Evolutionary conservation across 257 asterid genomes (phyloP), one percentile per base, ranked within the genome.

Genomic region (Jacaranda mimosifolia): DNA sequence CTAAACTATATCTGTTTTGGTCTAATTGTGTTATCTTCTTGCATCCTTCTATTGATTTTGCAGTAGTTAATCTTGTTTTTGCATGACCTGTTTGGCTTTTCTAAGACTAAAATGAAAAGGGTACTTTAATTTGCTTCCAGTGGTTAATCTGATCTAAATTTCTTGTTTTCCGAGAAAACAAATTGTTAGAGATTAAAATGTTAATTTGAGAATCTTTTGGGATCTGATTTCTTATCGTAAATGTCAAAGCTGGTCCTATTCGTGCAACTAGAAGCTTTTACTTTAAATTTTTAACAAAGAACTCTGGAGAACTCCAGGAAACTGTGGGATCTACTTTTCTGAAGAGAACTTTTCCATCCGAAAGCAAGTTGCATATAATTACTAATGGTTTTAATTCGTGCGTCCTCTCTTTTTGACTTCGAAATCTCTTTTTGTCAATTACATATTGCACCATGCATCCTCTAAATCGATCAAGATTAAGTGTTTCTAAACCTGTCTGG

Each of bases 171-270:
- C 63, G 17, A 56, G 35, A 18, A 56, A 56, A 49, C 53, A 49
- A 49, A 13, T 11, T 13, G 56, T 15, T 9, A 3, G 32, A 26
- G 32, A 26, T 26, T 26, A 26, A 26, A 1, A 26, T 26, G 32
- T 26, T 26, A 26, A 26, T 26, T 26, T 26, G 1, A 26, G 32
- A 26, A 26, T 26, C 32, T 53, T n/a, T 58, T 45, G 56, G 68
- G 81, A 76, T 32, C 43, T 68, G 52, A 21, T 69, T 36, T 60
- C 64, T 35, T 10, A 62, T 62, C 38, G 35, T 48, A 60, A 51
- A 62, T 0, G 21, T 14, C 19, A 14, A 42, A 26, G 32, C 32
- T 26, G 46, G 46, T 42, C 9, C 46, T 42, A 42, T 42, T 75
- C 26, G 8, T 64, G 8, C 52, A 39, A 17, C 40, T 46, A 35